Evolutionary conservation across 768 basidiomycete species (phyloP), one percentile per base, ranked within the genome.

Genomic region (Leccinum disarticulatum): DNA sequence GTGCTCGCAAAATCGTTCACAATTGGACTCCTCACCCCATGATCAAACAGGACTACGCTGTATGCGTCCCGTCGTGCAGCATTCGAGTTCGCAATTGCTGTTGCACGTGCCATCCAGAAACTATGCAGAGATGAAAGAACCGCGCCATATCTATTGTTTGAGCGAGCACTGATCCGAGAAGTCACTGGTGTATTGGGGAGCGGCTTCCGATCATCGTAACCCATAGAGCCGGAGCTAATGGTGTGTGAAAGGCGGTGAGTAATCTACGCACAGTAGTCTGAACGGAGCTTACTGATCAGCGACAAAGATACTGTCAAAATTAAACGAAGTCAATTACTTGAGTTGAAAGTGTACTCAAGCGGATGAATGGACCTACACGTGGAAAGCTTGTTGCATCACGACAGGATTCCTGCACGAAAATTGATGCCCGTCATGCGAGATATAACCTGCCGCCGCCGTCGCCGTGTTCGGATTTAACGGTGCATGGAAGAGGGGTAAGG

Each of bases 401-500:
- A 74, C 74, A 1, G 86, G 86, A 61, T 86, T 83, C 55, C 74
- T 75, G 71, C 85, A 87, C 1, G 68, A 31, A 58, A 83, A 87
- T 11, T 75, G 62, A 66, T 87, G 86, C 0, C 86, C 85, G 52
- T 87, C 85, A 22, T 71, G 72, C 3, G 85, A 86, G 46, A 83
- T 61, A 62, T 87, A 81, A 6, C 84, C 80, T 3, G 70, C n/a
- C 1, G 74, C 76, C 4, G 64, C 61, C 8, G 71, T 63, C 4
- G 64, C 61, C 8, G 71, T 63, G 25, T 69, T 69, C 5, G 70
- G 63, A 13, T 71, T 66, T 56, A 67, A 63, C 0, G 75, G 72
- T 0, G 74, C 69, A 65, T 87, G 86, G 70, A 87, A 82, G 47
- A 82, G 72, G 0, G 84, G 81, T 4, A 85, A 67, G 5, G 73